These are phyloP conservation scores for Colletotrichum chrysophilum DNA, from an alignment of 2,329 filamentous ascomycete genomes.

Conservation along the genomic window DNA sequence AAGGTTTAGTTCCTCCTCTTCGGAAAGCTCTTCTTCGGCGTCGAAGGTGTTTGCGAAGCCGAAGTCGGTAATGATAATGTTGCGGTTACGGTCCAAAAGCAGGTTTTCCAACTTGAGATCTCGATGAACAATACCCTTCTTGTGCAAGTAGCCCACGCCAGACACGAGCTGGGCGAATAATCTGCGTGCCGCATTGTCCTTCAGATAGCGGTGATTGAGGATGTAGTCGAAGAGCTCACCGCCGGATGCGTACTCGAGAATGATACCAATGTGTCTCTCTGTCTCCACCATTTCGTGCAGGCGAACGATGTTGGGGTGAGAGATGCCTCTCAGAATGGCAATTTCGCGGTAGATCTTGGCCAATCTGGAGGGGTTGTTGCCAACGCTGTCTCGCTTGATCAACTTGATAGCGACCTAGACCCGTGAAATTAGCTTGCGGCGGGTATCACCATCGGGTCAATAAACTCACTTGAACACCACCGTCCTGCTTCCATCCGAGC, in stretches of 20 bases:
- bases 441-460: background rate
- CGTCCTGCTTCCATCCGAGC: constrained; percentile 48
- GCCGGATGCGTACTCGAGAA: constrained; percentile 96
- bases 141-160: constrained; percentile 95
- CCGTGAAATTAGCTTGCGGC: constrained; percentile 17
- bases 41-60: constrained; percentile 99
- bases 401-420: constrained; percentile 94
- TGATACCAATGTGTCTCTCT: constrained; percentile 95
- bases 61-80: constrained; percentile 99
- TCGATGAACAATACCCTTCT: constrained; percentile 97
- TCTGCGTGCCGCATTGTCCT: constrained; percentile 87
- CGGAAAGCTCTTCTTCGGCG: constrained; percentile 81
- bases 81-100: constrained; percentile 91
- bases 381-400: constrained; percentile 89
- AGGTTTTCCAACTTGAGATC: constrained; percentile 97
- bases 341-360: constrained; percentile 99
- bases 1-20: constrained; percentile 89
- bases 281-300: constrained; percentile 99
- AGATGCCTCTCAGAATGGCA: constrained; percentile 82
- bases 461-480: constrained; percentile 43
- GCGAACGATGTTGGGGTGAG: constrained; percentile 95
- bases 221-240: constrained; percentile 99
- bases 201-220: constrained; percentile 93
- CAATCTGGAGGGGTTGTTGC: constrained; percentile 84
- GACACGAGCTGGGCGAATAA: constrained; percentile 96